These are phyloP conservation scores for Aspergillus ochraceoroseus DNA, from an alignment of 2,329 filamentous ascomycete species.

Conservation along the genomic window DNA sequence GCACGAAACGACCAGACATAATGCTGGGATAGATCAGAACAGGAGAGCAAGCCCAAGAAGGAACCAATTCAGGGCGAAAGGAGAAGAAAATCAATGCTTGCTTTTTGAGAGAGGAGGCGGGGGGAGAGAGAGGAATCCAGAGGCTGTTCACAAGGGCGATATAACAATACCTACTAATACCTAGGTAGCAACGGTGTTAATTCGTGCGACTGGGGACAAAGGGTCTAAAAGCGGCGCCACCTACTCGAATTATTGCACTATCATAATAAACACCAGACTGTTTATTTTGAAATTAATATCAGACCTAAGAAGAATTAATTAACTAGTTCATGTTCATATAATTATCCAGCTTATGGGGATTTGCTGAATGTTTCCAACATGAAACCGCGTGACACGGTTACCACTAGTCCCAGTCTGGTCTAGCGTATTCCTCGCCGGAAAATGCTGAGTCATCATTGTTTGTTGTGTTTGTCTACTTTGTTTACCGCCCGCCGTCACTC, in stretches of 20 bases:
- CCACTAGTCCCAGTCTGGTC: conserved; percentile 15
- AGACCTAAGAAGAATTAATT: too few relatives aligned
- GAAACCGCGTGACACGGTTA: conserved; percentile 15
- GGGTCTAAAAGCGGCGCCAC: not conserved
- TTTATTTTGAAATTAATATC: too few relatives aligned
- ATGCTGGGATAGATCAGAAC: conserved; percentile 17
- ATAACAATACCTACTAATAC: too few relatives aligned
- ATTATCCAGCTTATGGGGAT: too few relatives aligned
- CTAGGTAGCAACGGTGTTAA: conserved; percentile 12
- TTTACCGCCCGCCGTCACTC: conserved; percentile 34
- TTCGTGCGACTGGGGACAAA: conserved; percentile 6
- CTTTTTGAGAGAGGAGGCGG: too few relatives aligned
- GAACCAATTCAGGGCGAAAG: conserved; percentile 18
- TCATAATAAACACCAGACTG: too few relatives aligned
- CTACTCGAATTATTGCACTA: too few relatives aligned
- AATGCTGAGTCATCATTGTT: conserved; percentile 30
- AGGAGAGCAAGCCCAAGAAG: conserved; percentile 17
- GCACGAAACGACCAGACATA: conserved; percentile 69
- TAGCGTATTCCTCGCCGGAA: conserved; percentile 13
- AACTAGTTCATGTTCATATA: too few relatives aligned
- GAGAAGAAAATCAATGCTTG: too few relatives aligned
- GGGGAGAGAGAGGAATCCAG: conserved; percentile 12
- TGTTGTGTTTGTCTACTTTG: too few relatives aligned
- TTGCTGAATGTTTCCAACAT: not conserved
- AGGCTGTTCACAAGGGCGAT: conserved; percentile 5